Evolutionary conservation across 1,139 yeast species (phyloP), one percentile per base, ranked within the genome.

Genomic region (Hansenula sp.): DNA sequence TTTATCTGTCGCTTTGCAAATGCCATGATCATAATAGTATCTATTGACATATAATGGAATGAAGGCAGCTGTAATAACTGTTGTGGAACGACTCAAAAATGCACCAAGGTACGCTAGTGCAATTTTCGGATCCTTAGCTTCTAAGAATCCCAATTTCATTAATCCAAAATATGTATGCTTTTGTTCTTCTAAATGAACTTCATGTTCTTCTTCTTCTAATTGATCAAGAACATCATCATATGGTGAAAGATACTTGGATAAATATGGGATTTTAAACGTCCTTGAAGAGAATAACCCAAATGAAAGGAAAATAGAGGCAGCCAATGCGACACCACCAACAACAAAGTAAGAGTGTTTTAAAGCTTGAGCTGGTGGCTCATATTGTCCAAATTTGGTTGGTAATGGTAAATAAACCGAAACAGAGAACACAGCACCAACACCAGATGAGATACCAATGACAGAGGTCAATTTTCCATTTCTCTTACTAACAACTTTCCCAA

Each of bases 391-490:
- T 54, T 60, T 51, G n/a, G 55, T 49, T 9, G 65, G 63, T 29
- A 61, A 41, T 5, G 84, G 71, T 28, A 79, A 59, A 42, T 76
- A 73, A 33, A 66, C 61, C 1, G 74, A 61, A 2, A 79, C 84
- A 0, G 84, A 67, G 50, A 77, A 76, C 1, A 79, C 72, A 1
- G 91, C 93, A 33, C 93, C 93, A 12, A 80, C 55, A 0, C 91
- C 91, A 12, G 86, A 71, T 40, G 76, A 66, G 4, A 81, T 60
- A 0, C 91, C 91, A 40, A 84, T 73, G 35, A 80, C 54, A 0
- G 88, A 84, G 0, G 85, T 73, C 45, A 73, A 65, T 51, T 72
- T 76, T 2, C 88, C 88, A 52, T 74, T 78, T 45, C 67, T 67
- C 25, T 49, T 50, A 8, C 49, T 17, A 7, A 51, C 85, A 65